Percentiles rank a stretch among this genome's conserved stretches.
phyloP scores from a whole-genome alignment of 1,284 basidiomycete species.

The Inonotus obliquus region DNA sequence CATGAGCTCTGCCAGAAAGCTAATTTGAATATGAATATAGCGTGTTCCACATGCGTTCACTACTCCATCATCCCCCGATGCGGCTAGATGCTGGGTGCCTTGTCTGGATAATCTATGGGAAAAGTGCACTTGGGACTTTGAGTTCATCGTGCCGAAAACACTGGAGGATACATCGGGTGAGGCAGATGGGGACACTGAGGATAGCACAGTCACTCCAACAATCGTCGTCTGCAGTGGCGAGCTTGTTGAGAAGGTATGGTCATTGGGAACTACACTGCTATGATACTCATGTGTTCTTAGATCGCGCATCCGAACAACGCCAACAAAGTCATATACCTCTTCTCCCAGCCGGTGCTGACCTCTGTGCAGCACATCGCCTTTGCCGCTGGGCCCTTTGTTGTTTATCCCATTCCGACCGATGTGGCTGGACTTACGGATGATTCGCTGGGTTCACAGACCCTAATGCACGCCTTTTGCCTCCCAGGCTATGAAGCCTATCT shows the following conservation, averaged over 20 bases:
- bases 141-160: constrained; percentile 89
- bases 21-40: constrained; percentile 41
- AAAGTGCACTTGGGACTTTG: constrained; percentile 97
- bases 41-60: constrained; percentile 93
- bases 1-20: constrained; percentile 13
- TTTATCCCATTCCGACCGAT: constrained; percentile 68
- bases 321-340: constrained; percentile 93
- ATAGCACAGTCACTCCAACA: constrained; percentile 61
- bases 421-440: constrained; percentile 50
- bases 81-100: constrained; percentile 95
- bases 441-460: constrained; percentile 71
- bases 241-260: constrained; percentile 78
- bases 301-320: constrained; percentile 93
- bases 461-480: constrained; percentile 90
- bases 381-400: constrained; percentile 91
- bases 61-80: constrained; percentile 82
- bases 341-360: constrained; percentile 83
- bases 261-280: constrained; percentile 18
- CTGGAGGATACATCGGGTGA: constrained; percentile 61
- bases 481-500: constrained; percentile 80
- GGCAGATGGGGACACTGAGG: constrained; percentile 52
- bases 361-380: constrained; percentile 96
- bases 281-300: constrained; percentile 35
- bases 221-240: constrained; percentile 94
- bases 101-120: constrained; percentile 96